These are phyloP conservation scores for Dunaliella primolecta DNA, from an alignment of 139 green algal genomes.

Conservation along the genomic window DNA sequence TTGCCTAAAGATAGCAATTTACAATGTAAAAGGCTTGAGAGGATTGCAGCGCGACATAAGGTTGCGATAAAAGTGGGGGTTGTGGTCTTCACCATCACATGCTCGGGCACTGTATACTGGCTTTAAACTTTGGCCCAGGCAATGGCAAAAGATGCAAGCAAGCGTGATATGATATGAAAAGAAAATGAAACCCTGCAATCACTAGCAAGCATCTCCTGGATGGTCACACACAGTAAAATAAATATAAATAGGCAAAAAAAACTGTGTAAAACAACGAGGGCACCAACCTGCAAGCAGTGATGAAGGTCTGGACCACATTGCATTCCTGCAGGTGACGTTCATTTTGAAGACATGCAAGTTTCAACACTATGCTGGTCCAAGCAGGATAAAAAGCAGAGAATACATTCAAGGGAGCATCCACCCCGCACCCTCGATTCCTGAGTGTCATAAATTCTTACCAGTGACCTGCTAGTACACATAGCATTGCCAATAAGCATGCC, in stretches of 20 bases:
- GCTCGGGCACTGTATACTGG: not conserved
- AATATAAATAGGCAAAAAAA: too few relatives aligned
- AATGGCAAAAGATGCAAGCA: not conserved
- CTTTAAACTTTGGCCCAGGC: not conserved
- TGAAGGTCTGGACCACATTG: conserved; percentile 12
- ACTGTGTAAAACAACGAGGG: not conserved
- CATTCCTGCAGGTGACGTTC: conserved; percentile 1
- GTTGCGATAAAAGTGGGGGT: too few relatives aligned
- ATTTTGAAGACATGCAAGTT: not conserved
- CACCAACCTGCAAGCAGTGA: conserved; percentile 2
- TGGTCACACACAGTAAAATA: too few relatives aligned
- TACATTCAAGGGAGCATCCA: too few relatives aligned
- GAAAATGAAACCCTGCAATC: not conserved
- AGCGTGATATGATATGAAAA: too few relatives aligned
- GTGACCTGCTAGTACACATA: not conserved
- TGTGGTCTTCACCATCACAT: too few relatives aligned
- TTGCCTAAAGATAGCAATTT: too few relatives aligned
- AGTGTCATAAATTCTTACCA: not conserved
- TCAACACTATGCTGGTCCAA: too few relatives aligned
- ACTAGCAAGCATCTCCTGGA: not conserved
- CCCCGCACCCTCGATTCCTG: not conserved
- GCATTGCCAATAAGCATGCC: not conserved
- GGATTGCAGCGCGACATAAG: too few relatives aligned
- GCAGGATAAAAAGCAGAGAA: too few relatives aligned
- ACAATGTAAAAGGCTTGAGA: too few relatives aligned